A percentile compares a stretch with the other conserved stretches of the same genome.
Conservation (phyloP, 2,329 filamentous ascomycete species). For the Podosphaera aphanis region DNA sequence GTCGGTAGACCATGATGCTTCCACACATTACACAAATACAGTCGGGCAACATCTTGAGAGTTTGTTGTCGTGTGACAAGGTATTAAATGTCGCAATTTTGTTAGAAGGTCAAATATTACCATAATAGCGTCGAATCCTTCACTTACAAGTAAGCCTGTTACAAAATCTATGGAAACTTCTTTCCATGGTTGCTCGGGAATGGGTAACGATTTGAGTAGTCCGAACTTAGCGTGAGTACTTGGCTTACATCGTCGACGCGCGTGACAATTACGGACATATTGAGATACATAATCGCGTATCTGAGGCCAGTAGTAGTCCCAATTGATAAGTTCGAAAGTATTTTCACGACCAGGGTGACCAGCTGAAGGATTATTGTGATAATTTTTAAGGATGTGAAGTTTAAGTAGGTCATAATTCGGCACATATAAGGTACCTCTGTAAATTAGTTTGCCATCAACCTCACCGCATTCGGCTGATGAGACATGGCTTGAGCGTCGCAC, state of each 20-base stretch:
- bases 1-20: neutral
- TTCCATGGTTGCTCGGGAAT: neutral
- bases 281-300: neutral
- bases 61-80: neutral
- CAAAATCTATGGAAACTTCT: neutral
- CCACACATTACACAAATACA: neutral
- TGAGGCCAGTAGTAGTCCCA: no score
- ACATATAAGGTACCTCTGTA: neutral
- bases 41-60: neutral
- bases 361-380: neutral
- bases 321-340: neutral
- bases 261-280: neutral
- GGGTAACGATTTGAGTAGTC: neutral
- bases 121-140: neutral
- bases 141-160: neutral
- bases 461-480: neutral
- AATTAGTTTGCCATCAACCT: neutral
- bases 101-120: neutral
- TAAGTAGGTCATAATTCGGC: neutral
- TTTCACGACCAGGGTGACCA: neutral
- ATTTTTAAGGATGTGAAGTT: neutral
- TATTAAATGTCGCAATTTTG: neutral
- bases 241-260: neutral
- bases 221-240: neutral
- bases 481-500: neutral